Evolutionary conservation across 495 filamentous ascomycete genomes (phyloP), one percentile per base, ranked within the genome.

Genomic region (Beverwykella pulmonaria): DNA sequence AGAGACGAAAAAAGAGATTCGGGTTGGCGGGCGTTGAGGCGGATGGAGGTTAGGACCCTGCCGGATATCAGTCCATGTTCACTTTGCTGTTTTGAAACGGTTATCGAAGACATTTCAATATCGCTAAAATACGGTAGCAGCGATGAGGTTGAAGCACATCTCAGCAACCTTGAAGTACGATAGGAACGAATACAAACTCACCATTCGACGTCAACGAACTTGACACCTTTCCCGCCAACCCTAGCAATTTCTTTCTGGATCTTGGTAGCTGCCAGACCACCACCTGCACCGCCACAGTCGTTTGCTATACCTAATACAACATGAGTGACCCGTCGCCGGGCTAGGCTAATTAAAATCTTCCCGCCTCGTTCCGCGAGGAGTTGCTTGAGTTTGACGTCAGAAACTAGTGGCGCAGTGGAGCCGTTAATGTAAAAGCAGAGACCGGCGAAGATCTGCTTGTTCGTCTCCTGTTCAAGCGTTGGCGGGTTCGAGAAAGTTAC

Each of bases 341-440:
- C 86, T 19, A 96, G 83, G 57, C 83, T 79, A 15, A 90, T 81
- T 2, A 90, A 85, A 46, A 91, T 79, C 32, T 72, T 79, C 0
- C 85, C 94, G 25, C 94, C 94, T 71, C 94, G 82, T 57, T 84
- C 77, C 10, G 83, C 84, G 22, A 98, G 81, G 29, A 96, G 79
- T 39, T 85, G 86, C 77, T 94, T 96, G 50, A 98, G 83, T 71
- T 84, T 87, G 75, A 96, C 90, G 78, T 98, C 93, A 0, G 90
- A 92, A 49, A 98, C 84, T 15, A 83, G 71, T 6, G 93, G 91
- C 56, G 87, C 79, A 0, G 92, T 97, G 56, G 89, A 90, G 57
- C 92, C 93, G 77, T 96, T 96, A 78, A 98, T 83, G 78, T 94
- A 94, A 74, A 98, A 82, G 23, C 82, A 83, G 26, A 90, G 79